Evolutionary conservation across 768 basidiomycete species (phyloP).

Genomic region (Erythrobasidium yunnanense): DNA sequence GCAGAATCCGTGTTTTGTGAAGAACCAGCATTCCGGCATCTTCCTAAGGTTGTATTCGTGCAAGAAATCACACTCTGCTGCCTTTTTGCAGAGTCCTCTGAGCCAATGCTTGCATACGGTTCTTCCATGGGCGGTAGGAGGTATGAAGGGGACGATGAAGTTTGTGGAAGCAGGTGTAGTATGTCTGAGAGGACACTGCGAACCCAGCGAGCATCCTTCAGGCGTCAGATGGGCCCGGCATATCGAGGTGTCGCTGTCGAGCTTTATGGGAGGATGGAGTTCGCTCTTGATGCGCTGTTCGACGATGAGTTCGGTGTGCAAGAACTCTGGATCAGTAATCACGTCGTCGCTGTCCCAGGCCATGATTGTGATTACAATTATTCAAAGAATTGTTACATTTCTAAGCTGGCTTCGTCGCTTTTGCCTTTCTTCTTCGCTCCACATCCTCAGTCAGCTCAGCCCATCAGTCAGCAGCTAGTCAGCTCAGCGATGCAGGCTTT

Average conservation of each 20-base stretch:
- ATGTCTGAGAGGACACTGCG: constrained; percentile 83
- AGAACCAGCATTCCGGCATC: constrained; percentile 99
- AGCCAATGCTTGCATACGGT: constrained; percentile 99
- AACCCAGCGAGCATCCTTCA: constrained; percentile 76
- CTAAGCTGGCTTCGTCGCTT: too few relatives aligned
- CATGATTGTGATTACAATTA: too few relatives aligned
- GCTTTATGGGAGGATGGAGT: constrained; percentile 84
- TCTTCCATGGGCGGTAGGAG: constrained; percentile 54
- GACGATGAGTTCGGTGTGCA: constrained; percentile 19
- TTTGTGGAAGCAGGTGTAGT: constrained; percentile 77
- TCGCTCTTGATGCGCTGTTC: constrained; percentile 19
- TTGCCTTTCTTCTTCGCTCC: not conserved
- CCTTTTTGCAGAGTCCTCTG: constrained; percentile 94
- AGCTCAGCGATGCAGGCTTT: constrained; percentile 24
- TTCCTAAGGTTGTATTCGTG: constrained; percentile 96
- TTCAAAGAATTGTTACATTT: too few relatives aligned
- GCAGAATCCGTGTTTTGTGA: constrained; percentile 93
- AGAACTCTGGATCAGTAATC: constrained; percentile 1
- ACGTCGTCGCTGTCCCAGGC: constrained; percentile 8
- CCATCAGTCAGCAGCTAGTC: too few relatives aligned
- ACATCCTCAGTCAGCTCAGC: too few relatives aligned
- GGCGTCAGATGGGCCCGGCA: constrained; percentile 72
- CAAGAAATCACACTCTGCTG: constrained; percentile 92
- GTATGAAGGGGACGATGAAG: constrained; percentile 74
- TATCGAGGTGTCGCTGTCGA: constrained; percentile 74